phyloP scores from a whole-genome alignment of 345 rosid genomes.

The Bruguiera gymnorhiza region DNA sequence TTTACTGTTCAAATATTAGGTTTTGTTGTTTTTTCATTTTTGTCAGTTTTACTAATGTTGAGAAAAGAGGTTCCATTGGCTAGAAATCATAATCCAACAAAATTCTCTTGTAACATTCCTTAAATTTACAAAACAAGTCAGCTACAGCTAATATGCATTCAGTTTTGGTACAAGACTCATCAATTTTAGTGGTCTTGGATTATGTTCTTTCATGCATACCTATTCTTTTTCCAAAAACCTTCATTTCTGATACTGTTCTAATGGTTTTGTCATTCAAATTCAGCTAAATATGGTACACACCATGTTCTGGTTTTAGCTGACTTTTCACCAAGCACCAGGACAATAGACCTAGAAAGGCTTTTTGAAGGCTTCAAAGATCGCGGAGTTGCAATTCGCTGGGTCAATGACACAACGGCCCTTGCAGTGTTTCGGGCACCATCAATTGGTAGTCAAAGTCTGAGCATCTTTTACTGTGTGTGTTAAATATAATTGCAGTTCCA shows the following conservation, averaged over 20 bases:
- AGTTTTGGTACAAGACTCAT: no score
- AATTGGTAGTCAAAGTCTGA: constrained; percentile 41
- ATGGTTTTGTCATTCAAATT: constrained; percentile 13
- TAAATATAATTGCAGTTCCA: background rate
- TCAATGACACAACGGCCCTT: constrained; percentile 81
- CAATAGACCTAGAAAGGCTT: constrained; percentile 76
- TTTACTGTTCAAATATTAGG: no score
- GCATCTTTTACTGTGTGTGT: background rate
- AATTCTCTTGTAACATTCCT: no score
- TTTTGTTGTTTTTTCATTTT: no score
- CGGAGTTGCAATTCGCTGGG: constrained; percentile 79
- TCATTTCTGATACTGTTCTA: background rate
- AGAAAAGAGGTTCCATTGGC: no score
- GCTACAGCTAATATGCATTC: no score
- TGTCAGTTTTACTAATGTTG: no score
- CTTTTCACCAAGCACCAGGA: constrained; percentile 72
- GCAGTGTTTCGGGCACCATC: constrained; percentile 81
- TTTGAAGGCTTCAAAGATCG: constrained; percentile 53
- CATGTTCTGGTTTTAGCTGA: constrained; percentile 82
- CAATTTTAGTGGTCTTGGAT: no score
- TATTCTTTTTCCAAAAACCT: no score
- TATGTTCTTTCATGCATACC: no score
- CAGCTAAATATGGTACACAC: constrained; percentile 76
- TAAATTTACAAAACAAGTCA: no score
- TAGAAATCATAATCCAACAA: no score